Conservation (phyloP, 768 basidiomycete species). For the Chlorophyllum brunneum region DNA sequence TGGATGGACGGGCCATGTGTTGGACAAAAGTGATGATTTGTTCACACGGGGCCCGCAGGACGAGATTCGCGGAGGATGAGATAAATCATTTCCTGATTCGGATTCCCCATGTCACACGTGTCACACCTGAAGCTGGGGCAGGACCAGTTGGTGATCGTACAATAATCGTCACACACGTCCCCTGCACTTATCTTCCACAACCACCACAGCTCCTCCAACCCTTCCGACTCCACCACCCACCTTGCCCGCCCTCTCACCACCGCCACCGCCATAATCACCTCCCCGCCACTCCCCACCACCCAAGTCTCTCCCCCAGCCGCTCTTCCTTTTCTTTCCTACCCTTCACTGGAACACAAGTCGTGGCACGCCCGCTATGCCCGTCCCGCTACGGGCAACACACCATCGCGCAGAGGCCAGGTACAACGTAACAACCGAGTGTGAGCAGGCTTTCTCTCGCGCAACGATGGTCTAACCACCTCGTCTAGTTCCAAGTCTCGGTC, state of each 20-base stretch:
- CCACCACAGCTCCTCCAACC: too few species aligned
- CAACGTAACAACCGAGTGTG: slow-evolving; percentile 57
- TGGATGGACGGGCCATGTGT: too few species aligned
- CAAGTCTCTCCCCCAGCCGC: background rate
- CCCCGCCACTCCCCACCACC: background rate
- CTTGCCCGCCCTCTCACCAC: slow-evolving; percentile 12
- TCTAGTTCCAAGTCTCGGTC: slow-evolving; percentile 69
- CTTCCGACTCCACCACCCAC: slow-evolving; percentile 18
- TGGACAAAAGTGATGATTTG: too few species aligned
- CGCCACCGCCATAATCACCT: background rate
- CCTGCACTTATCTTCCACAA: slow-evolving; percentile 15
- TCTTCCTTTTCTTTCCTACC: too few species aligned
- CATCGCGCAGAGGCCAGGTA: slow-evolving; percentile 52
- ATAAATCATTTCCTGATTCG: slow-evolving; percentile 2
- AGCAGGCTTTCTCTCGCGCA: slow-evolving; percentile 18
- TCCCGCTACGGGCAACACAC: slow-evolving; percentile 41
- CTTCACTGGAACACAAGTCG: background rate
- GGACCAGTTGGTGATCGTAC: slow-evolving; percentile 7
- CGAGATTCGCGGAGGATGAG: slow-evolving; percentile 13
- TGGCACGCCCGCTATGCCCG: slow-evolving; percentile 42
- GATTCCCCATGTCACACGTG: background rate
- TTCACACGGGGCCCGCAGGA: too few species aligned
- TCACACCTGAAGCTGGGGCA: background rate
- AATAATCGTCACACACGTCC: slow-evolving; percentile 18
- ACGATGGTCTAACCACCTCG: slow-evolving; percentile 12